Evolutionary conservation across 768 basidiomycete genomes (phyloP), one percentile per base, ranked within the genome.

Genomic region (Lentinula aciculospora): DNA sequence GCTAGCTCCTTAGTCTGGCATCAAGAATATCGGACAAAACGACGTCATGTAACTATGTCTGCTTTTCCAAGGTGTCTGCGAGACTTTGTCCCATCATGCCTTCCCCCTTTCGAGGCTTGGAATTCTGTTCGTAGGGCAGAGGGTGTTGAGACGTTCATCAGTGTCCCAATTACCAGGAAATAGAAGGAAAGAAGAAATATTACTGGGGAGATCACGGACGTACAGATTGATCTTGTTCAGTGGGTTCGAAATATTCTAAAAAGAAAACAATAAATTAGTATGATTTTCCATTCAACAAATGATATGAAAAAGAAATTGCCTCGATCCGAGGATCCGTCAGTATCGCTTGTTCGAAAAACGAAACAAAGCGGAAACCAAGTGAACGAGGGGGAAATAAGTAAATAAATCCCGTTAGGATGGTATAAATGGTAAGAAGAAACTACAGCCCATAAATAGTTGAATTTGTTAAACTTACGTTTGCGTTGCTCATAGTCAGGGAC

Each of bases 401-500:
- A 28, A n/a, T n/a, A n/a, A n/a, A n/a, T n/a, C n/a, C n/a, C n/a
- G n/a, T n/a, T n/a, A n/a, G n/a, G 29, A 49, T 49, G 15, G 31
- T 27, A 9, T 15, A 21, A 47, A 39, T 12, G 47, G 46, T 21
- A 57, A 48, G 21, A 31, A 19, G 8, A 39, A 10, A 28, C 32
- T 19, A n/a, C 25, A 9, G 2, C 17, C 3, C 15, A 12, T 2
- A 40, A n/a, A 19, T 4, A 15, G 10, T 7, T 19, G 6, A 13
- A 7, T 5, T 21, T 15, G n/a, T 7, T 36, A 23, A 8, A 34
- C 71, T 42, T 59, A 80, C 81, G 70, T 70, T 74, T 66, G 39
- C 81, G 72, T 62, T 82, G 80, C 36, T 79, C 69, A 2, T 53
- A 53, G 57, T 82, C 80, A 4, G 67, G 56, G 25, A 75, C 70